Base-by-base conservation (phyloP, 1,284 basidiomycete genomes). In the Malassezia vespertilionis region DNA sequence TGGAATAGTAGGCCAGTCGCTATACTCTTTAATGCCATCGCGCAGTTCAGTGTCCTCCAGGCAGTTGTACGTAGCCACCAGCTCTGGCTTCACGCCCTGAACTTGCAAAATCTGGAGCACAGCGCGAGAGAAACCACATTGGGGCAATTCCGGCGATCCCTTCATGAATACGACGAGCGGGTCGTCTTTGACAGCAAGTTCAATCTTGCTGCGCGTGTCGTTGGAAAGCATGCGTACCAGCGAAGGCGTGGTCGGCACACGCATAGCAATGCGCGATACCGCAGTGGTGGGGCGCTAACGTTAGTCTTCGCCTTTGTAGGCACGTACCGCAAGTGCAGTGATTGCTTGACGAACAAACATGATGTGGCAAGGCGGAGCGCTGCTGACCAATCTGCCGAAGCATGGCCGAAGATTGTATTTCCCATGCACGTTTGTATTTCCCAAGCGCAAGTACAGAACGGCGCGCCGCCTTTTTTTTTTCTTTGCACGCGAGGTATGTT, bases 111-210 rank as follows among this genome's bases (percentile, higher is more conserved):
- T 81, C 72, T 96, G 90, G 36, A 86, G 78, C 1, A 86, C 88
- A 1, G 90, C 91, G 38, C 91, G 78, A 18, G 87, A 91, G 78
- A 96, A 97, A 17, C 93, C 82, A 64, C 82, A 84, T 67, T 81
- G 79, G 10, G 82, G 82, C 34, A 73, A 58, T n/a, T 79, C 76
- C 1, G 82, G 82, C 0, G 79, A 81, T 27, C 82, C 87, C 73
- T 93, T 93, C 87, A 93, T 91, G 75, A 93, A 93, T 10, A 93
- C 75, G 14, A 93, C 88, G 4, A 91, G 76, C 0, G 86, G 85
- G 52, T 79, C 80, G 2, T 76, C 71, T 9, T 78, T 74, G 28
- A 89, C 79, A 6, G 44, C 75, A 46, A 65, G 54, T 54, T 77
- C 75, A 53, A 77, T 77, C 54, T 74, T 72, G 54, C 72, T 69